Conservation (phyloP, 2,329 filamentous ascomycete species). For the Aspergillus versicolor region DNA sequence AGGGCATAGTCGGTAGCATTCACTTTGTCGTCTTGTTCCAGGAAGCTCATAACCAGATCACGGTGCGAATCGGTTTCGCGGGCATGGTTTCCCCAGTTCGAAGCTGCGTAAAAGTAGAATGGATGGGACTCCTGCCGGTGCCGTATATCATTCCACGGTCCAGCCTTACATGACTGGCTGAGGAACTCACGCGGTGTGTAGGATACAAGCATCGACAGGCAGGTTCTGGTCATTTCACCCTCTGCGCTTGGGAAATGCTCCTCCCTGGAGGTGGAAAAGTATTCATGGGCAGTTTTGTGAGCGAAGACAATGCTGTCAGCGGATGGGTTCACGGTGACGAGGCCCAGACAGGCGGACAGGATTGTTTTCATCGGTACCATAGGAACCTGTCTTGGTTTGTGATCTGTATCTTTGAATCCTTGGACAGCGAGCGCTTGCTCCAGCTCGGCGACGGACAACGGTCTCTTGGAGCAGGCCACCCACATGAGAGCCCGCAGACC, state of each 20-base stretch:
- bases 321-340: neutral
- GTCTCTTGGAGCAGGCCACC: neutral
- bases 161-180: neutral
- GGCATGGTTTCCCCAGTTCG: too few species aligned
- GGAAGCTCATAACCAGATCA: too few species aligned
- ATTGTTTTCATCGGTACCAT: neutral
- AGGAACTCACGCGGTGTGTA: too few species aligned
- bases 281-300: too few species aligned
- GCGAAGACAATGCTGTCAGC: neutral
- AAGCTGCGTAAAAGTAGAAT: neutral
- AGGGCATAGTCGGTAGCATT: too few species aligned
- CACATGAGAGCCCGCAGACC: neutral
- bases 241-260: too few species aligned
- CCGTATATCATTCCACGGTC: too few species aligned
- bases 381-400: neutral
- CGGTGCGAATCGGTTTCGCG: too few species aligned
- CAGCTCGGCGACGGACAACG: neutral
- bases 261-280: too few species aligned
- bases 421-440: neutral
- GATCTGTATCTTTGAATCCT: neutral
- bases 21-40: too few species aligned
- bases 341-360: neutral
- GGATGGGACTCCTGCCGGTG: neutral
- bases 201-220: rapidly evolving
- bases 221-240: too few species aligned